These are phyloP conservation scores for Metschnikowia sp. DNA, from an alignment of 805 yeast genomes.

Conservation along the genomic window DNA sequence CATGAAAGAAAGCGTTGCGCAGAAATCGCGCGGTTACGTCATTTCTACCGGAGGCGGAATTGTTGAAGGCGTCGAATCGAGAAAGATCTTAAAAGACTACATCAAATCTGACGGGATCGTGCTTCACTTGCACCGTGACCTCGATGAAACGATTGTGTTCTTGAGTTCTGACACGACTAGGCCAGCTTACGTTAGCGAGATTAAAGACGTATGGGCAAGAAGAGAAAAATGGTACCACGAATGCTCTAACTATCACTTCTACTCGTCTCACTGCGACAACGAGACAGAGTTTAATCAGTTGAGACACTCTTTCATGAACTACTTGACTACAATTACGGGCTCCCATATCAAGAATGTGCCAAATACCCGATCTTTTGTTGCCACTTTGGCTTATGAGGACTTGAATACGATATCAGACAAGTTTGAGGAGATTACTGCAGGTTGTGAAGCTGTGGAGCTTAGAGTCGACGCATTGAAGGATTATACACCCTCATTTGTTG, in stretches of 20 bases:
- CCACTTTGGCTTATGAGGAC: constrained; percentile 69
- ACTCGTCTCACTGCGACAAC: constrained; percentile 65
- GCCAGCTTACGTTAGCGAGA: constrained; percentile 83
- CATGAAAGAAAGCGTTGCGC: constrained; percentile 47
- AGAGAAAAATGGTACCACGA: constrained; percentile 77
- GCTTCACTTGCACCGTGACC: constrained; percentile 84
- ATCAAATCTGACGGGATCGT: constrained; percentile 67
- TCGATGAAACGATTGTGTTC: constrained; percentile 73
- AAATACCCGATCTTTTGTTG: constrained; percentile 56
- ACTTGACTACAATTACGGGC: constrained; percentile 63
- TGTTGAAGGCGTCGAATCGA: constrained; percentile 71
- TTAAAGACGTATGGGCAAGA: constrained; percentile 77
- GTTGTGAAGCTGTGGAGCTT: constrained; percentile 79
- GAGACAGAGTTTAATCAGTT: constrained; percentile 53
- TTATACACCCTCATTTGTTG: constrained; percentile 53
- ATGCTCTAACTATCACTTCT: constrained; percentile 75
- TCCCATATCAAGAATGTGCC: constrained; percentile 37
- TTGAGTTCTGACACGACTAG: constrained; percentile 75
- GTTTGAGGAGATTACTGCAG: constrained; percentile 56
- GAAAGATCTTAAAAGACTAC: constrained; percentile 59
- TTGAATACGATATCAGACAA: constrained; percentile 42
- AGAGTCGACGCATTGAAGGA: constrained; percentile 69
- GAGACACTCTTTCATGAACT: constrained; percentile 56
- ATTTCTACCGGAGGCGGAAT: constrained; percentile 97
- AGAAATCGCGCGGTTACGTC: constrained; percentile 50